Percentiles rank a stretch among this genome's conserved stretches.
phyloP scores from a whole-genome alignment of 345 rosid genomes.

The Citrus reticulata region DNA sequence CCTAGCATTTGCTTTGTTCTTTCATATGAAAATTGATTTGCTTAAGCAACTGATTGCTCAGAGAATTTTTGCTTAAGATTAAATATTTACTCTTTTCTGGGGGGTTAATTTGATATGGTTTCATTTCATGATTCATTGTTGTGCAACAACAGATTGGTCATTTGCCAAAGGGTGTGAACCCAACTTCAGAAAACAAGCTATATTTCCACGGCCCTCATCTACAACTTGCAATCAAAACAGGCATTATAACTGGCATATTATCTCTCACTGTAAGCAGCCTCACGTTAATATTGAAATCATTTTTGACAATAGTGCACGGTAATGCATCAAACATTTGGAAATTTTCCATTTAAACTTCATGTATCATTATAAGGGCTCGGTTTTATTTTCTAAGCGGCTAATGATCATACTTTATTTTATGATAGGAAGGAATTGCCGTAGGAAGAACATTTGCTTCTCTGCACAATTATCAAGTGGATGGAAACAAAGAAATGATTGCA shows the following conservation, averaged over 20 bases:
- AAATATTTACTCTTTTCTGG: too few species aligned
- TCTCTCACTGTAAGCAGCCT: slow-evolving; percentile 70
- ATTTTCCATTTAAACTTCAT: neutral
- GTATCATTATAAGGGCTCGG: neutral
- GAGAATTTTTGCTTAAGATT: too few species aligned
- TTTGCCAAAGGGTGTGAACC: slow-evolving; percentile 89
- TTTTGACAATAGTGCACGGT: neutral
- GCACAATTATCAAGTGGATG: slow-evolving; percentile 39
- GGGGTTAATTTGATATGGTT: neutral
- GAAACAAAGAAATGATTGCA: slow-evolving; percentile 55
- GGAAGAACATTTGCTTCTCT: slow-evolving; percentile 45
- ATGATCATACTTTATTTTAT: neutral
- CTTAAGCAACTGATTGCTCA: neutral
- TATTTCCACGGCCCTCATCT: slow-evolving; percentile 52
- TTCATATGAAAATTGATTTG: neutral
- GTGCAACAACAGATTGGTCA: slow-evolving; percentile 69
- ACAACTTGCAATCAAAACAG: slow-evolving; percentile 70
- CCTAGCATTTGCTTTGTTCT: neutral
- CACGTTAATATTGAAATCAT: neutral
- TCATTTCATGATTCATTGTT: neutral
- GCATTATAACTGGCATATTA: slow-evolving; percentile 75
- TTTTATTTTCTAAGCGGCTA: neutral
- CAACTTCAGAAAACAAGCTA: slow-evolving; percentile 75
- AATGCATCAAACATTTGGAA: neutral
- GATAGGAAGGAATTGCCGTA: slow-evolving; percentile 43